Evolutionary conservation across 1,139 yeast genomes (phyloP).

Genomic region (Yamadazyma siamensis): DNA sequence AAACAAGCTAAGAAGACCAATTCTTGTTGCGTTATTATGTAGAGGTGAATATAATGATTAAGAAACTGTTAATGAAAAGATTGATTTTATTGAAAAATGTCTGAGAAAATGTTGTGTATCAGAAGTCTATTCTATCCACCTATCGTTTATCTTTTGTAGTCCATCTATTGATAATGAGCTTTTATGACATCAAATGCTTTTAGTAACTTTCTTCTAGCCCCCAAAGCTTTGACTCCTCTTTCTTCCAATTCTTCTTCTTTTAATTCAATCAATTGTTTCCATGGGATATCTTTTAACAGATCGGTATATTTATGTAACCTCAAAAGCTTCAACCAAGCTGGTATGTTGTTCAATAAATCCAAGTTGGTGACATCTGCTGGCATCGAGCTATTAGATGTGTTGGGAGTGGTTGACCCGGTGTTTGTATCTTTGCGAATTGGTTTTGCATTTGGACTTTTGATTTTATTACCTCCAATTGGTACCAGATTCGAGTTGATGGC

Average conservation of each 20-base stretch:
- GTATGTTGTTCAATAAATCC: slow-evolving; percentile 70
- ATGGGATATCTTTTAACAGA: slow-evolving; percentile 66
- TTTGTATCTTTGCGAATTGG: slow-evolving; percentile 5
- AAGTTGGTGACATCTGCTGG: slow-evolving; percentile 65
- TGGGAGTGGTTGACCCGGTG: slow-evolving; percentile 3
- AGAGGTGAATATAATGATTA: no score
- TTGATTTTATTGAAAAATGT: no score
- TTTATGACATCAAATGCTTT: slow-evolving; percentile 87
- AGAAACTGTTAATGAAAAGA: not conserved
- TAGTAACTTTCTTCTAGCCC: slow-evolving; percentile 88
- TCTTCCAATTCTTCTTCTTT: slow-evolving; percentile 67
- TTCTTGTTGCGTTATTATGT: slow-evolving; percentile 87
- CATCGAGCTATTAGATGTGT: slow-evolving; percentile 38
- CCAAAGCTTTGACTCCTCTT: slow-evolving; percentile 87
- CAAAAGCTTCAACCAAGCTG: slow-evolving; percentile 87
- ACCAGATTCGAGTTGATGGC: slow-evolving; percentile 37
- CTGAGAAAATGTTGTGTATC: no score
- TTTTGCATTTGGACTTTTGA: slow-evolving; percentile 15
- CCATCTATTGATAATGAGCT: no score
- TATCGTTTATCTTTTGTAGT: no score
- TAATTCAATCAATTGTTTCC: slow-evolving; percentile 76
- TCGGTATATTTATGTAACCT: slow-evolving; percentile 93
- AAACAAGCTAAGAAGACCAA: slow-evolving; percentile 97
- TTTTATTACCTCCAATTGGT: slow-evolving; percentile 21
- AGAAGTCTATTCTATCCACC: not conserved